phyloP scores from a whole-genome alignment of 192 early-diverging fungal genomes.

The Spinellus fusiger region DNA sequence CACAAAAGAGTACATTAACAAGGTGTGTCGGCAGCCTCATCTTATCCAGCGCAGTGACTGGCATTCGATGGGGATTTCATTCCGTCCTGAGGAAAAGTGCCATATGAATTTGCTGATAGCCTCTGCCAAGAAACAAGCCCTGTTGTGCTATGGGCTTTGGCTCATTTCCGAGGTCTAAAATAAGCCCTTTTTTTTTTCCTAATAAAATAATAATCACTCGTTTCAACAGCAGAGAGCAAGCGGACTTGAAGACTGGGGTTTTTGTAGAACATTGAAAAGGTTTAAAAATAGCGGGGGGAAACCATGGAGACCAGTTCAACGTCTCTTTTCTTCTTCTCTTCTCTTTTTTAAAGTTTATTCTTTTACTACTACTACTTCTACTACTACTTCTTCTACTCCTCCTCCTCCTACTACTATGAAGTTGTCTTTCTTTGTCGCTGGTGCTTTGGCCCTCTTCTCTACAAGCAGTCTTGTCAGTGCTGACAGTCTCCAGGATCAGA shows the following conservation, averaged over 20 bases:
- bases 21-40: conserved; percentile 37
- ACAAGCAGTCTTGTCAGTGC: conserved; percentile 15
- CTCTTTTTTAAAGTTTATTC: background rate
- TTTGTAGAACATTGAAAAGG: too few species aligned
- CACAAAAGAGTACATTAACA: conserved; percentile 39
- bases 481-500: conserved; percentile 23
- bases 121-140: conserved; percentile 50
- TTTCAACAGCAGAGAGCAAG: too few species aligned
- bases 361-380: background rate
- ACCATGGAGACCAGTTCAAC: background rate
- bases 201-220: background rate
- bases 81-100: conserved; percentile 53
- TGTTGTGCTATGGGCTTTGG: conserved; percentile 47
- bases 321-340: conserved; percentile 6
- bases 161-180: conserved; percentile 1
- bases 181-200: background rate
- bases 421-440: conserved; percentile 16
- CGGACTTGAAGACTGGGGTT: too few species aligned
- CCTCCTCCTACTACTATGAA: conserved; percentile 15
- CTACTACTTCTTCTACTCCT: background rate
- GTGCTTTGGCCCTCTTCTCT: conserved; percentile 9
- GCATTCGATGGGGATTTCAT: conserved; percentile 44
- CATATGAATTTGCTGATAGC: conserved; percentile 48
- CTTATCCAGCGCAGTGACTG: conserved; percentile 42
- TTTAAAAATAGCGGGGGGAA: too few species aligned